Evolutionary conservation across 2,329 filamentous ascomycete genomes (phyloP).

Genomic region (Bipolaris sorokiniana): DNA sequence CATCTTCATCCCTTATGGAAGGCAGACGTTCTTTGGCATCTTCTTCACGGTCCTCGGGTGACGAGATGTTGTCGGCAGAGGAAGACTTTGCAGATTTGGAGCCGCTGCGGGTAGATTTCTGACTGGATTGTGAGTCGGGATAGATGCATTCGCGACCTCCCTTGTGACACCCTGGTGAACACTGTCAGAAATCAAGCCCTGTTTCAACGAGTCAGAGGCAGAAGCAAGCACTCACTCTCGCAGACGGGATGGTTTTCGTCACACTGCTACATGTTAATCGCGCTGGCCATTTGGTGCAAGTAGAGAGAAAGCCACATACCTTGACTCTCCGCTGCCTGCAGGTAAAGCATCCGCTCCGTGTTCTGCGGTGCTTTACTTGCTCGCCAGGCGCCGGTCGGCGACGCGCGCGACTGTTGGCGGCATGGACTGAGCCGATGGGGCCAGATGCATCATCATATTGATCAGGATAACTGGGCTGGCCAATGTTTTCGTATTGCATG

Average conservation of each 20-base stretch:
- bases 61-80: slow-evolving; percentile 57
- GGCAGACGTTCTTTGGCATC: slow-evolving; percentile 51
- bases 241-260: slow-evolving; percentile 88
- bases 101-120: slow-evolving; percentile 55
- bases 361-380: slow-evolving; percentile 89
- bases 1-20: slow-evolving; percentile 55
- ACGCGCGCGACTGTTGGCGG: slow-evolving; percentile 37
- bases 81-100: slow-evolving; percentile 53
- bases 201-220: slow-evolving; percentile 11
- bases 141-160: slow-evolving; percentile 90
- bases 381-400: slow-evolving; percentile 56
- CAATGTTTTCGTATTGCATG: slow-evolving; percentile 42
- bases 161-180: slow-evolving; percentile 76
- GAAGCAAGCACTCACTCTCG: slow-evolving; percentile 62
- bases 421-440: slow-evolving; percentile 34
- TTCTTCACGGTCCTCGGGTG: slow-evolving; percentile 57
- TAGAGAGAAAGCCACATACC: slow-evolving; percentile 44
- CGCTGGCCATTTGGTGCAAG: not conserved
- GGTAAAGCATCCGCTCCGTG: slow-evolving; percentile 91
- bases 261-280: slow-evolving; percentile 64
- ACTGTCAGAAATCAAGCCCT: slow-evolving; percentile 25
- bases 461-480: slow-evolving; percentile 44
- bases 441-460: slow-evolving; percentile 45
- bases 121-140: slow-evolving; percentile 70
- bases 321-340: slow-evolving; percentile 88